Conservation (phyloP, 192 early-diverging fungal species). For the Podila epicladia region DNA sequence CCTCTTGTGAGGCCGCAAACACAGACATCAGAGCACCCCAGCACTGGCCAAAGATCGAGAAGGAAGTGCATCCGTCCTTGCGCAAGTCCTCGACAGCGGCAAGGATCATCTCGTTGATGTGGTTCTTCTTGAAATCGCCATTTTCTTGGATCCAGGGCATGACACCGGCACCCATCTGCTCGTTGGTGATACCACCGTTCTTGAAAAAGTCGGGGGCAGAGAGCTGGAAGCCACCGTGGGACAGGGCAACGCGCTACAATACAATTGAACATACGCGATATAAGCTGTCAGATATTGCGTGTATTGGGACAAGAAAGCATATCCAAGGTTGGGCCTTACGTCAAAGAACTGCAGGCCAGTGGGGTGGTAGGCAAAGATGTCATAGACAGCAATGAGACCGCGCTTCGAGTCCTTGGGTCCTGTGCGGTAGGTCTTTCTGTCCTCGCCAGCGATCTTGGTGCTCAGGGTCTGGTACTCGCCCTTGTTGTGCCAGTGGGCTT, state of each 20-base stretch:
- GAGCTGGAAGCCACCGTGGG: slow-evolving; percentile 64
- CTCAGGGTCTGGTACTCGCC: slow-evolving; percentile 16
- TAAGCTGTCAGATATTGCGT: background rate
- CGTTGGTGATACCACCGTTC: slow-evolving; percentile 53
- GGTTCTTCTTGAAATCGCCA: slow-evolving; percentile 31
- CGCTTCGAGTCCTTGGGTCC: slow-evolving; percentile 62
- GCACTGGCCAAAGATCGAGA: slow-evolving; percentile 74
- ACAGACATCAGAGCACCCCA: slow-evolving; percentile 74
- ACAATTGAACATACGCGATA: background rate
- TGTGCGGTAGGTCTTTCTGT: slow-evolving; percentile 27
- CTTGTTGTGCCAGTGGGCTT: slow-evolving; percentile 39
- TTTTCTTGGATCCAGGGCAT: slow-evolving; percentile 48
- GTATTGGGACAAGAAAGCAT: background rate
- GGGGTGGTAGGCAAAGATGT: slow-evolving; percentile 69
- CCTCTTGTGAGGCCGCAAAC: slow-evolving; percentile 54
- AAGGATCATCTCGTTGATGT: slow-evolving; percentile 24
- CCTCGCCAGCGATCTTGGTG: slow-evolving; percentile 27
- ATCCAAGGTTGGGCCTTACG: slow-evolving; percentile 40
- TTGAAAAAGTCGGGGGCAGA: slow-evolving; percentile 74
- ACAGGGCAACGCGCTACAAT: slow-evolving; percentile 44
- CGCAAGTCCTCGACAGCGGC: slow-evolving; percentile 52
- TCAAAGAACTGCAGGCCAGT: slow-evolving; percentile 77
- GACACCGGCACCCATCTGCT: slow-evolving; percentile 12
- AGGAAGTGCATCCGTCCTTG: slow-evolving; percentile 49
- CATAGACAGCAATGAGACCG: slow-evolving; percentile 73